Evolutionary conservation across 306 rosid species (phyloP).

Genomic region (barrel medic (Medicago truncatula)): MtrunA17r5.0-ANR NC_053043.1:38215501-38216000

Average conservation of each 20-base stretch:
- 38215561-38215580: too few relatives aligned
- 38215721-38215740: background rate
- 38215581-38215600: too few relatives aligned
- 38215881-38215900: constrained; percentile 33
- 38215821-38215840: background rate
- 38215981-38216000: constrained; percentile 49
- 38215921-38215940: constrained; percentile 39
- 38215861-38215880: constrained; percentile 15
- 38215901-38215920: background rate
- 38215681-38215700: background rate
- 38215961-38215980: constrained; percentile 45
- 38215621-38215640: too few relatives aligned
- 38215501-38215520: too few relatives aligned
- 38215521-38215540: too few relatives aligned
- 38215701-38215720: background rate
- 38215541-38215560: too few relatives aligned
- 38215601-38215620: too few relatives aligned
- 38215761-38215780: background rate
- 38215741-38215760: background rate
- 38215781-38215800: background rate
- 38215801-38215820: constrained; percentile 39
- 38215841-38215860: constrained; percentile 14
- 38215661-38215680: background rate
- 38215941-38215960: constrained; percentile 48
- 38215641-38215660: too few relatives aligned